Percentiles rank a stretch among this genome's conserved stretches.
These are phyloP conservation scores for Picochlorum costavermella DNA, from an alignment of 139 green algal genomes.

Conservation along the genomic window DNA sequence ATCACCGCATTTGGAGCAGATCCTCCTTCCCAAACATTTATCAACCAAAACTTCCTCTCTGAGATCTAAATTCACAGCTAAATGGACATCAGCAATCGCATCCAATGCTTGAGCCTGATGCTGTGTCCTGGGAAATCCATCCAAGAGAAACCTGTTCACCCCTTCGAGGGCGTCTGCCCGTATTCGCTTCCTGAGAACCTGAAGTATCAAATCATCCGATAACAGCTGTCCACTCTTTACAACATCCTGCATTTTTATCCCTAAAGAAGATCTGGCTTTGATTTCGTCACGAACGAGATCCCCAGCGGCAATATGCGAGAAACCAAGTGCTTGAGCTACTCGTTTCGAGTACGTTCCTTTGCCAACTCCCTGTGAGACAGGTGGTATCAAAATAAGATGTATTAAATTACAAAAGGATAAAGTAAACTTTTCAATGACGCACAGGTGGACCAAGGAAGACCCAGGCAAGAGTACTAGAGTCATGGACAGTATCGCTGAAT, in stretches of 20 bases:
- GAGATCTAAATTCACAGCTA: constrained; percentile 83
- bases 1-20: constrained; percentile 85
- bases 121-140: constrained; percentile 86
- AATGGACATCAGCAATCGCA: constrained; percentile 43
- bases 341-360: constrained; percentile 92
- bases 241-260: constrained; percentile 58
- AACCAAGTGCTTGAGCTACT: constrained; percentile 59
- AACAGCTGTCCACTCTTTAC: constrained; percentile 73
- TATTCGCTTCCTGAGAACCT: constrained; percentile 36
- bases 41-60: constrained; percentile 84
- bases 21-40: constrained; percentile 81
- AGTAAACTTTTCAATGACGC: background rate
- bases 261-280: constrained; percentile 46
- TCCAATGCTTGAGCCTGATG: constrained; percentile 63
- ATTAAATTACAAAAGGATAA: background rate
- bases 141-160: constrained; percentile 67
- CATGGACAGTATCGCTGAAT: background rate
- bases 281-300: constrained; percentile 91
- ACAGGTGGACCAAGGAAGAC: constrained; percentile 40
- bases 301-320: constrained; percentile 87
- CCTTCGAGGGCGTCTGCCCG: constrained; percentile 47
- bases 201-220: constrained; percentile 72
- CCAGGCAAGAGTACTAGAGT: constrained; percentile 11
- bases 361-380: constrained; percentile 63
- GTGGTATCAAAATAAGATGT: background rate